Base-by-base conservation (phyloP, 2,329 filamentous ascomycete species). In the Xylaria sp. region DNA sequence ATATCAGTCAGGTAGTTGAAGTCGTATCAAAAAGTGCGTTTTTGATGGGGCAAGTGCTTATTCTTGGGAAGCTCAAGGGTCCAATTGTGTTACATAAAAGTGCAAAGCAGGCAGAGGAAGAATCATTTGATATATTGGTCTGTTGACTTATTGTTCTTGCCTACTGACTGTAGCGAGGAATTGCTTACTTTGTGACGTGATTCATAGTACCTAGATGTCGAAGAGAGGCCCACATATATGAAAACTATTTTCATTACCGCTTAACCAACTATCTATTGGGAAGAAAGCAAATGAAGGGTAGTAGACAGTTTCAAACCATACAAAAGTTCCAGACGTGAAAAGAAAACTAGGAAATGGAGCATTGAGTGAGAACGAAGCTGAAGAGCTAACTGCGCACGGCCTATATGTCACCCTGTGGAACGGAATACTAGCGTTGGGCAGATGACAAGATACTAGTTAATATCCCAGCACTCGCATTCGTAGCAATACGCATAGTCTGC, bases 11-110 rank as follows among this genome's bases (percentile, higher is more conserved):
- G 26, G 23, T n/a, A 33, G 49, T 4, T 64, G 3, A 33, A 23
- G 54, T n/a, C 48, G 42, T 40, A 59, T 28, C 54, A 63, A 2
- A 49, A 23, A 58, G n/a, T 54, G 31, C 5, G 40, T 58, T 38
- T 49, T 31, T 11, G n/a, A 26, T 33, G 9, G 13, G 15, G 49
- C 28, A 48, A 48, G 26, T 20, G 7, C 26, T 17, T 38, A 13
- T 56, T 2, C 23, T 56, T 2, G 17, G 20, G 51, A 38, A 11
- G 38, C 23, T 33, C 9, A 7, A 38, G 33, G 20, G 36, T 42
- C 54, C 9, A 42, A 23, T 42, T 46, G 40, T 46, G 11, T 4
- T 17, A 46, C 56, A 46, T 9, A n/a, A 7, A 59, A 46, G 40
- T 46, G 56, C 56, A 46, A 20, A 44, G 11, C 4, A 3, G 15